phyloP scores from a whole-genome alignment of 805 yeast genomes.

The Kluyveromyces starmeri region DNA sequence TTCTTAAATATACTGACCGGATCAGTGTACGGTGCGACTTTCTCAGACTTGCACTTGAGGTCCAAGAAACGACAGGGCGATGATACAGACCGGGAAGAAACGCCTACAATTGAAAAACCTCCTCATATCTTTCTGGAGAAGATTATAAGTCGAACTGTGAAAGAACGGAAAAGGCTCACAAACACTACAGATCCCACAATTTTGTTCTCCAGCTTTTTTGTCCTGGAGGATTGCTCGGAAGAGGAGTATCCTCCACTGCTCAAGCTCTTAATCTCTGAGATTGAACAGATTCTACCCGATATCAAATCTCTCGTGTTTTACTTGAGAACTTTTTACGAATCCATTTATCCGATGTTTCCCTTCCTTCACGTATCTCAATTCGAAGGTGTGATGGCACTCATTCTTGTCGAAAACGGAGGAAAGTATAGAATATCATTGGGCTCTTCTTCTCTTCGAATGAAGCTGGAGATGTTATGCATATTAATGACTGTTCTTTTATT shows the following conservation, averaged over 20 bases:
- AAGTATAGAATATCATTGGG: constrained; percentile 16
- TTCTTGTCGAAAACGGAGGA: neutral
- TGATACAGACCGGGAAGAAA: neutral
- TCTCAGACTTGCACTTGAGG: neutral
- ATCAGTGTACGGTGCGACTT: constrained; percentile 4
- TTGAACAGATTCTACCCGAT: constrained; percentile 2
- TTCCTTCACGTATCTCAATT: constrained; percentile 4
- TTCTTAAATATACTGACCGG: constrained; percentile 5
- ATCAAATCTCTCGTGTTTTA: constrained; percentile 1
- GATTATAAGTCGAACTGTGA: neutral
- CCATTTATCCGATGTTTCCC: constrained; percentile 5
- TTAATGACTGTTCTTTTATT: constrained; percentile 22
- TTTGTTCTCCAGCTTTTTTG: neutral
- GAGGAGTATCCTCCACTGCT: neutral
- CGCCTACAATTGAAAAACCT: constrained; percentile 1
- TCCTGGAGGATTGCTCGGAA: neutral
- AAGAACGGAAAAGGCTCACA: neutral
- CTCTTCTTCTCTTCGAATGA: constrained; percentile 16
- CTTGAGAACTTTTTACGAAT: constrained; percentile 3
- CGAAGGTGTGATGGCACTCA: neutral
- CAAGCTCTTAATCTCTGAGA: neutral
- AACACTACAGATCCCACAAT: neutral
- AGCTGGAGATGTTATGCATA: constrained; percentile 22
- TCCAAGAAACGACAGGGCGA: neutral
- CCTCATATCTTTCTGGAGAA: neutral